phyloP scores from a whole-genome alignment of 1,284 basidiomycete species.

The Rhodotorula sp. region DNA sequence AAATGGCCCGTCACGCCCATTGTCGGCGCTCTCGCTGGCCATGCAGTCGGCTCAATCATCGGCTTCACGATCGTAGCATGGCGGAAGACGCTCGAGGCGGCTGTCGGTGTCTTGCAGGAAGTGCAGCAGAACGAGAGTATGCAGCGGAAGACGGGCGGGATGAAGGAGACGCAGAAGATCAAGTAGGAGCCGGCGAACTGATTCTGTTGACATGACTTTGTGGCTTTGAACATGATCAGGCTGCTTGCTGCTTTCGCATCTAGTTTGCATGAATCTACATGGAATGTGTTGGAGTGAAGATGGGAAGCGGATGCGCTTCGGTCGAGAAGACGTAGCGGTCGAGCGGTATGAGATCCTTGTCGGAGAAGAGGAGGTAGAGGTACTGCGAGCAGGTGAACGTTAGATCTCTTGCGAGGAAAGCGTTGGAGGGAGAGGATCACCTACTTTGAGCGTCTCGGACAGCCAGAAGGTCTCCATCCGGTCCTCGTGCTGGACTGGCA shows the following conservation, averaged over 20 bases:
- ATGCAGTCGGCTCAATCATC: constrained; percentile 27
- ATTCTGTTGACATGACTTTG: too few relatives aligned
- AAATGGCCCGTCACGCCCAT: constrained; percentile 42
- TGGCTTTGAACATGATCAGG: too few relatives aligned
- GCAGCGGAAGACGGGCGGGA: not conserved
- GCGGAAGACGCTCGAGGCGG: constrained; percentile 2
- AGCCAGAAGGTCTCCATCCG: constrained; percentile 95
- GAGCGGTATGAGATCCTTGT: constrained; percentile 63
- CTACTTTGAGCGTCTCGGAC: constrained; percentile 33
- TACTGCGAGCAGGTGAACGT: constrained; percentile 66
- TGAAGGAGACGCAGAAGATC: not conserved
- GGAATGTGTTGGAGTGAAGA: constrained; percentile 53
- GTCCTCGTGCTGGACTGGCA: constrained; percentile 69
- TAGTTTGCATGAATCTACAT: too few relatives aligned
- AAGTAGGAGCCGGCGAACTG: not conserved
- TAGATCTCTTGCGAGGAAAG: constrained; percentile 66
- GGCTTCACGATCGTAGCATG: constrained; percentile 16
- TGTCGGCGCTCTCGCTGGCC: constrained; percentile 37
- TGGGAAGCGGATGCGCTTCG: constrained; percentile 73
- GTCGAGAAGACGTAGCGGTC: constrained; percentile 80
- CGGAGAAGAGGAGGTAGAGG: constrained; percentile 82
- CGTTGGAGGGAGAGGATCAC: constrained; percentile 45
- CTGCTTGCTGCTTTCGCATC: too few relatives aligned
- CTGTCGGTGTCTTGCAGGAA: constrained; percentile 5
- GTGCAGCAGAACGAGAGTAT: constrained; percentile 3